phyloP scores from a whole-genome alignment of 129 eudicot genomes.

The Saposhnikovia divaricata region DNA sequence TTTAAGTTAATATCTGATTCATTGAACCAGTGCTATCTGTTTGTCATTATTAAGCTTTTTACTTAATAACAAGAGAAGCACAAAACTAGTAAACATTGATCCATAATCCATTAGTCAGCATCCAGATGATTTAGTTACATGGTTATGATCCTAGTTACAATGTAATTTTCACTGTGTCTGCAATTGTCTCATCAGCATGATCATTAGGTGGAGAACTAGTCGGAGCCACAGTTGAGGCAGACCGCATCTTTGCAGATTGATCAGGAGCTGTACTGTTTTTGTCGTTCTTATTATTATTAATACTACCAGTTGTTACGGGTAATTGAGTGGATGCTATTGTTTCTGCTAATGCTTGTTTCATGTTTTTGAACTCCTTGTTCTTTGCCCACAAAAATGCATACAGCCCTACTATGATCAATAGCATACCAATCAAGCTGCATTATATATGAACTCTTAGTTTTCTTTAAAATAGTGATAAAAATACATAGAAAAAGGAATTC shows the following conservation, averaged over 20 bases:
- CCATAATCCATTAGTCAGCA: not conserved
- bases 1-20: no score
- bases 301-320: not conserved
- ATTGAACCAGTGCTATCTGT: no score
- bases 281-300: not conserved
- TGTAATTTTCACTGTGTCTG: not conserved
- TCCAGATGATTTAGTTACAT: not conserved
- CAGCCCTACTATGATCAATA: slow-evolving; percentile 30
- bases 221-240: not conserved
- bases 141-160: not conserved
- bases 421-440: slow-evolving; percentile 44
- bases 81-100: not conserved
- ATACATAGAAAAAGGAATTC: not conserved
- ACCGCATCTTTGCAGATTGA: not conserved
- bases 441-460: not conserved
- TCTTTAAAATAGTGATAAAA: not conserved
- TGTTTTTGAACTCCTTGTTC: slow-evolving; percentile 18
- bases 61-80: not conserved
- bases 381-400: slow-evolving; percentile 41
- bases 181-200: not conserved
- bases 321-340: not conserved
- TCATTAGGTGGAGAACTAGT: not conserved
- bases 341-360: not conserved
- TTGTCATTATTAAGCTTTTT: no score
- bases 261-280: not conserved